Evolutionary conservation across 441 rosid species (phyloP).

Genomic region (Brassica hybrid): DNA sequence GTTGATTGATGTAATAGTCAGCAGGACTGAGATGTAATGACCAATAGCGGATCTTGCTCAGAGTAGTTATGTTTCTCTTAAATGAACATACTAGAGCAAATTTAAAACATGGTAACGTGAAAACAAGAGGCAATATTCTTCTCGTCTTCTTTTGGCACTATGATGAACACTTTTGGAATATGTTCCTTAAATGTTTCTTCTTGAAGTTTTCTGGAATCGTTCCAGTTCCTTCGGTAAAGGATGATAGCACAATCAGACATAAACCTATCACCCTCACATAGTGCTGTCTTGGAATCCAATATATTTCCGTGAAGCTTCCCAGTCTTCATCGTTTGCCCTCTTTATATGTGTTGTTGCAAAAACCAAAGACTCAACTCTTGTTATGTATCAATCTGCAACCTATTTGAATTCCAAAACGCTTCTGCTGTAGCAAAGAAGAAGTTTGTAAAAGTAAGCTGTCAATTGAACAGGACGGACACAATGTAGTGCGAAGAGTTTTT

Average conservation of each 20-base stretch:
- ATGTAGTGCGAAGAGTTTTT: no score
- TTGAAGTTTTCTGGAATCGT: conserved; percentile 37
- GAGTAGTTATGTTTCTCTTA: conserved; percentile 1
- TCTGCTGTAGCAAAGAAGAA: conserved; percentile 11
- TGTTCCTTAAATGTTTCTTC: conserved; percentile 35
- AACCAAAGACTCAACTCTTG: neutral
- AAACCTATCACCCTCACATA: neutral
- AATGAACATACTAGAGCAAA: neutral
- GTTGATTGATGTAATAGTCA: conserved; percentile 4
- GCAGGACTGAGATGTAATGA: conserved; percentile 20
- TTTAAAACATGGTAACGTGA: conserved; percentile 18
- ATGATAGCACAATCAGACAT: conserved; percentile 21
- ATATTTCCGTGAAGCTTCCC: conserved; percentile 20
- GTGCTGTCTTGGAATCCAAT: conserved; percentile 36
- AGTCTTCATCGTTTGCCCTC: neutral
- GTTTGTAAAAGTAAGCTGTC: neutral
- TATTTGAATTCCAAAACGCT: conserved; percentile 14
- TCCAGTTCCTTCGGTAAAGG: conserved; percentile 26
- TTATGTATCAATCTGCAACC: conserved; percentile 16
- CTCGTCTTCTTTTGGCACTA: conserved; percentile 12
- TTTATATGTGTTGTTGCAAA: conserved; percentile 26
- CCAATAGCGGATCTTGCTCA: conserved; percentile 11
- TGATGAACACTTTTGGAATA: conserved; percentile 34
- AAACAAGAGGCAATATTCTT: conserved; percentile 17
- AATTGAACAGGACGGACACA: conserved; percentile 14